Base-by-base conservation (phyloP, 768 basidiomycete species). In the Suillus occidentalis region DNA sequence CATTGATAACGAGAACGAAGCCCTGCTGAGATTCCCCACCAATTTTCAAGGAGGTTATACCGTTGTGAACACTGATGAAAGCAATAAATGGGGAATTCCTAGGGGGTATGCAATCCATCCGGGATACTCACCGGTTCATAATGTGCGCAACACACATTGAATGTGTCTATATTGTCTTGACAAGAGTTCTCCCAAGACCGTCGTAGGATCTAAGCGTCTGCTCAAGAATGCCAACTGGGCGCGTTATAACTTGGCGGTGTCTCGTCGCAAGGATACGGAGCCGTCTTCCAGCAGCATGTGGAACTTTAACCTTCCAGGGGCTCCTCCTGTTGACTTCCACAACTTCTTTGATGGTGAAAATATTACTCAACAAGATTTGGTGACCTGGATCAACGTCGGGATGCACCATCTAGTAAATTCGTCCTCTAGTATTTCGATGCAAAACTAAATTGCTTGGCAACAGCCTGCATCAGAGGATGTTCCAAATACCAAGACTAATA, bases 161-260 rank as follows among this genome's bases (percentile, higher is more conserved):
- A 10, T 20, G 28, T 5, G 31, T 12, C 4, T 13, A 16, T 3
- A n/a, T 36, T 18, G 31, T 12, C 0, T 61, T 63, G 55, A 71
- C 31, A 42, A 1, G 18, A 3, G 10, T 2, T 42, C 59, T 45
- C 12, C 34, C 62, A 3, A 86, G 86, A 84, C 85, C 12, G 82
- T 86, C 57, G 79, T 87, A 0, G 83, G 87, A 9, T 86, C 83
- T 36, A 88, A 88, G 73, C 81, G 87, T 1, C 77, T 87, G 6
- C 75, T 84, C 53, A 82, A 87, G 28, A 89, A 89, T 61, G 86
- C 85, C 7, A 86, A 89, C 68, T 90, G 87, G 85, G 88, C 87
- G 2, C 82, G 85, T 47, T 85, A 89, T 70, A 85, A 86, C 71
- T 73, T 88, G 6, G 85, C 85, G 2, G 82, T 89, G 14, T 83